Conservation (phyloP, 164 flowering plant species). For the Aristolochia fimbriata region DNA sequence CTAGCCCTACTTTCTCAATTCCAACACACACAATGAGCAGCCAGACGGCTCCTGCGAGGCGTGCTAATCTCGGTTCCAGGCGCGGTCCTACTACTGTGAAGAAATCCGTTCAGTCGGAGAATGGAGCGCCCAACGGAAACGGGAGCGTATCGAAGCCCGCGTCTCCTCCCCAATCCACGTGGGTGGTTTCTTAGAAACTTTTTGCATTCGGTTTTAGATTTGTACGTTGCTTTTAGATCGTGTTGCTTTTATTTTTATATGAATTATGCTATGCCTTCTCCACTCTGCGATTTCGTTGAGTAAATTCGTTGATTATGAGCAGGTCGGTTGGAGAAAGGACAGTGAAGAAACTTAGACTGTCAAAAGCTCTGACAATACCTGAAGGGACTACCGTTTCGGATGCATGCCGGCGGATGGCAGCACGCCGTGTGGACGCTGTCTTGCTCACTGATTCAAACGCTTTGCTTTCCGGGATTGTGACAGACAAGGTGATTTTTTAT, state of each 20-base stretch:
- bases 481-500: conserved; percentile 64
- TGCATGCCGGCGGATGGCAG: conserved; percentile 88
- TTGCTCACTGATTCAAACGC: conserved; percentile 85
- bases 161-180: conserved; percentile 27
- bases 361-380: conserved; percentile 88
- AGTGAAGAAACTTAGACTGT: conserved; percentile 83
- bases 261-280: no score
- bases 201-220: neutral
- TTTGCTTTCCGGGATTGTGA: conserved; percentile 77
- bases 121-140: conserved; percentile 15
- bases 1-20: no score
- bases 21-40: no score
- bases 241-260: neutral
- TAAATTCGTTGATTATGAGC: neutral
- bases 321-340: conserved; percentile 67
- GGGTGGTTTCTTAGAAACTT: neutral
- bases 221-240: neutral
- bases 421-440: conserved; percentile 85
- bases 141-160: conserved; percentile 15
- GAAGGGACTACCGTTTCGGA: conserved; percentile 92
- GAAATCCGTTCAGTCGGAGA: conserved; percentile 15
- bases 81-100: conserved; percentile 3
- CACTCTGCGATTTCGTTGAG: neutral
- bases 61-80: no score
- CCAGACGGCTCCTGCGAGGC: no score